Evolutionary conservation across 768 basidiomycete genomes (phyloP).

Genomic region (Phlegmacium glaucopus): DNA sequence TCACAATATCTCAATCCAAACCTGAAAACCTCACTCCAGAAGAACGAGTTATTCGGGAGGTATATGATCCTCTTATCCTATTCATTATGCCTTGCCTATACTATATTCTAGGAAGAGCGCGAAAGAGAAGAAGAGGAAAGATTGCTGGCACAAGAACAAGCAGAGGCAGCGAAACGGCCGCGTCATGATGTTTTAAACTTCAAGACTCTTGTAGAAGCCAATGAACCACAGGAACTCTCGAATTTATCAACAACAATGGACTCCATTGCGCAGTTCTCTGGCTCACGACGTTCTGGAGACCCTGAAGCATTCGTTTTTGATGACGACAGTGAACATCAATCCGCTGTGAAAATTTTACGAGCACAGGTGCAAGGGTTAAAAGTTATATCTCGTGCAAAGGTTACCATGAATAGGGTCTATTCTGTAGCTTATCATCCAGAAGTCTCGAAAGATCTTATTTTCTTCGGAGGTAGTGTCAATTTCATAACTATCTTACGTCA

Average conservation of each 20-base stretch:
- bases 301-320: conserved; percentile 53
- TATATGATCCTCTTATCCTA: conserved; percentile 20
- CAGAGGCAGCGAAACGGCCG: conserved; percentile 61
- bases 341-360: conserved; percentile 50
- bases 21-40: conserved; percentile 58
- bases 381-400: conserved; percentile 77
- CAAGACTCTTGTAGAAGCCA: conserved; percentile 47
- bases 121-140: conserved; percentile 63
- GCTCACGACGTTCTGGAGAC: conserved; percentile 38
- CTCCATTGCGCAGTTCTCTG: conserved; percentile 29
- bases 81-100: neutral
- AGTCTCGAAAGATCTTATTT: conserved; percentile 75
- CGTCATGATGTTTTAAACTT: conserved; percentile 67
- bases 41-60: conserved; percentile 67
- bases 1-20: conserved; percentile 45
- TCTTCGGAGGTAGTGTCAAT: conserved; percentile 67
- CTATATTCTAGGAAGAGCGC: conserved; percentile 39
- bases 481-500: neutral
- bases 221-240: conserved; percentile 43
- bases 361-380: conserved; percentile 52
- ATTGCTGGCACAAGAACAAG: conserved; percentile 58
- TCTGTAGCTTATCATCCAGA: conserved; percentile 82
- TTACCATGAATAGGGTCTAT: conserved; percentile 72
- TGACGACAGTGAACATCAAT: conserved; percentile 41
- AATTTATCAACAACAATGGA: conserved; percentile 45